Percentiles rank a stretch among this genome's conserved stretches.
phyloP scores from a whole-genome alignment of 352 stramenopile species.

The Globisporangium viniferum region DNA sequence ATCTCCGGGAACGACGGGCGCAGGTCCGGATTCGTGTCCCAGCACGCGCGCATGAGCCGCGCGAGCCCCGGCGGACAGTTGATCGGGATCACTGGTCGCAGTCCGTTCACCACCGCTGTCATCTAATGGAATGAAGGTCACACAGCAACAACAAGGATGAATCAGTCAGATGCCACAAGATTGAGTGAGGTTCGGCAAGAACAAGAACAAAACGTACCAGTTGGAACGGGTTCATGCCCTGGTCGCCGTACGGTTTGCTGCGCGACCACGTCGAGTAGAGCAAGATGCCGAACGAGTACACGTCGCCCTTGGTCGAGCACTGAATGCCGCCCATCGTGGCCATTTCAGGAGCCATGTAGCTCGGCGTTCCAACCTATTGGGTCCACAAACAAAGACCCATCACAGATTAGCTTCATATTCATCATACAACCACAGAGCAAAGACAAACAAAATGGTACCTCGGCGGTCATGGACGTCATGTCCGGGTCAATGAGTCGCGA shows the following conservation, averaged over 20 bases:
- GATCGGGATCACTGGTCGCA: constrained; percentile 82
- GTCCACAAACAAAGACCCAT: not conserved
- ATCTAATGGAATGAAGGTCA: constrained; percentile 37
- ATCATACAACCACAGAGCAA: not conserved
- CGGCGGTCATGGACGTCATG: constrained; percentile 83
- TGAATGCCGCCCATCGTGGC: constrained; percentile 86
- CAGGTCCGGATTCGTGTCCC: constrained; percentile 68
- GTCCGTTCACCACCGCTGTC: constrained; percentile 83
- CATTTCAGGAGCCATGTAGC: constrained; percentile 91
- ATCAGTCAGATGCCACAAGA: constrained; percentile 2
- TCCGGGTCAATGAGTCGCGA: constrained; percentile 83
- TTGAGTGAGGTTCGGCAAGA: not conserved
- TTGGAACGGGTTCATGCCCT: constrained; percentile 89
- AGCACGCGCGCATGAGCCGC: constrained; percentile 80
- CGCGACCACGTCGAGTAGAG: constrained; percentile 87
- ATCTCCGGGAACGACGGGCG: constrained; percentile 81
- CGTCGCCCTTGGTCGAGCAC: constrained; percentile 85
- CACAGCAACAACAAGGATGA: constrained; percentile 10
- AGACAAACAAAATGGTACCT: constrained; percentile 25
- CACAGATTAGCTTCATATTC: not conserved
- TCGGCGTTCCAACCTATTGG: constrained; percentile 74
- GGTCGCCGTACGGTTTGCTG: constrained; percentile 86
- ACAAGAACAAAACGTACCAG: constrained; percentile 41
- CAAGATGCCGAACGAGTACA: constrained; percentile 85
- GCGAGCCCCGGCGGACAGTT: constrained; percentile 72